Conservation (phyloP, 805 yeast genomes). For the Yarrowia sp. region DNA sequence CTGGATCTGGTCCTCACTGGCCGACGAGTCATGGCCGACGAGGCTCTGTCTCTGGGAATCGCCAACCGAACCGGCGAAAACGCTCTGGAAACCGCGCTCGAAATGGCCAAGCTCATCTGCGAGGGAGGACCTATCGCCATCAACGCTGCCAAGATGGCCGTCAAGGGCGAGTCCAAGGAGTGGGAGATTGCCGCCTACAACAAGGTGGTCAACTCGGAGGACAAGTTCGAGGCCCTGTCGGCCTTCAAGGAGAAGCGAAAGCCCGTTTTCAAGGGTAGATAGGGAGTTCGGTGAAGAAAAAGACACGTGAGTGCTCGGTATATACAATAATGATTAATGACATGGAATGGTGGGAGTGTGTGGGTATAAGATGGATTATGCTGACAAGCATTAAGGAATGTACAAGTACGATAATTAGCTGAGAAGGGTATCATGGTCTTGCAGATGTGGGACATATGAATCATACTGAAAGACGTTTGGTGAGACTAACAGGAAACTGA, state of each 20-base stretch:
- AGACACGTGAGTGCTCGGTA: not conserved
- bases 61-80: constrained; percentile 47
- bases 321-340: constrained; percentile 4
- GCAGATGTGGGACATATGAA: too few relatives aligned
- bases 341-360: not conserved
- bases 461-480: too few relatives aligned
- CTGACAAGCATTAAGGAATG: too few relatives aligned
- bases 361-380: too few relatives aligned
- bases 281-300: not conserved
- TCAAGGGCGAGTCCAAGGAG: constrained; percentile 44
- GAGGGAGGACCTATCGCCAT: constrained; percentile 49
- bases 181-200: constrained; percentile 46
- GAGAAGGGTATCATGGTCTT: too few relatives aligned
- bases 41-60: constrained; percentile 53
- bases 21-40: constrained; percentile 49
- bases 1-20: constrained; percentile 57
- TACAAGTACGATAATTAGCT: too few relatives aligned
- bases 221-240: constrained; percentile 52
- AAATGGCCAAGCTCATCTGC: constrained; percentile 45
- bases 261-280: constrained; percentile 47
- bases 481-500: too few relatives aligned
- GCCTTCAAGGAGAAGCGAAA: constrained; percentile 53
- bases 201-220: constrained; percentile 47
- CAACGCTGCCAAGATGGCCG: constrained; percentile 47
- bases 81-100: constrained; percentile 45